phyloP scores from a whole-genome alignment of 2,329 filamentous ascomycete genomes.

The Plenodomus lindquistii region DNA sequence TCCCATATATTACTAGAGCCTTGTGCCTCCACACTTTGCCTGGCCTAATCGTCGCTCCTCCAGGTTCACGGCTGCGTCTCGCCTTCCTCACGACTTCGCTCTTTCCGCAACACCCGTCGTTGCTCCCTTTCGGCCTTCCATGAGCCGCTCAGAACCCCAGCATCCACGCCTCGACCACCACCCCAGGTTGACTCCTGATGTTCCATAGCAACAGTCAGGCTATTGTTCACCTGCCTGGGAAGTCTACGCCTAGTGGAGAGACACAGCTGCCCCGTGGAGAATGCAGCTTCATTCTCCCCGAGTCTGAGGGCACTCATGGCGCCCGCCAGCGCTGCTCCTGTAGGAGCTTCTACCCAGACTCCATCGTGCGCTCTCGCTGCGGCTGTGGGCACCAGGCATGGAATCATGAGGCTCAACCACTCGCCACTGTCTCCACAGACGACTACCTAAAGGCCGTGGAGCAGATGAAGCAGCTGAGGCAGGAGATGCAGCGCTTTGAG shows the following conservation, averaged over 20 bases:
- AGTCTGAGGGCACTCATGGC: slow-evolving; percentile 24
- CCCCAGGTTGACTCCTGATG: slow-evolving; percentile 40
- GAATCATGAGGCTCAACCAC: slow-evolving; percentile 47
- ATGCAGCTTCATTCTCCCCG: slow-evolving; percentile 42
- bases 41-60: slow-evolving; percentile 7
- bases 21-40: slow-evolving; percentile 20
- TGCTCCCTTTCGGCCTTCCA: slow-evolving; percentile 32
- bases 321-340: slow-evolving; percentile 49
- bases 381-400: slow-evolving; percentile 54
- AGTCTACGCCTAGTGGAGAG: slow-evolving; percentile 29
- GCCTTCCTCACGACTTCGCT: background rate
- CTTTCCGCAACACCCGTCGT: slow-evolving; percentile 8
- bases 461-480: slow-evolving; percentile 41
- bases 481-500: slow-evolving; percentile 39
- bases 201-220: slow-evolving; percentile 41
- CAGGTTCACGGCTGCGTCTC: slow-evolving; percentile 1
- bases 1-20: slow-evolving; percentile 34
- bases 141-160: slow-evolving; percentile 33
- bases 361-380: slow-evolving; percentile 46
- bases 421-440: slow-evolving; percentile 41
- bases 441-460: slow-evolving; percentile 43
- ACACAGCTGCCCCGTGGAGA: slow-evolving; percentile 44
- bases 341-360: slow-evolving; percentile 48
- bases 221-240: slow-evolving; percentile 36
- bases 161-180: slow-evolving; percentile 30